Conservation (phyloP, 805 yeast genomes). For the Saccharomycopsis capsularis region DNA sequence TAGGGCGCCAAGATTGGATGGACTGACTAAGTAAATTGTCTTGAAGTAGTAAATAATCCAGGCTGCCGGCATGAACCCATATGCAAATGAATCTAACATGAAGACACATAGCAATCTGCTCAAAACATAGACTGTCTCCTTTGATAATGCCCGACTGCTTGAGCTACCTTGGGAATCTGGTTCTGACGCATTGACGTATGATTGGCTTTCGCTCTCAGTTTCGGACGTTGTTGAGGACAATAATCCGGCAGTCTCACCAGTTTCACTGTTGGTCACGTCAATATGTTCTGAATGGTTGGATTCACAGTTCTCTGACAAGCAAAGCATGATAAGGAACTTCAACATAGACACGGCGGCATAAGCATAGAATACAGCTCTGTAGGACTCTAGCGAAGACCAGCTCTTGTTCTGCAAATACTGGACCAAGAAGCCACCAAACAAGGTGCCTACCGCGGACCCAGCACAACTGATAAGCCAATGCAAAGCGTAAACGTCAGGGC, state of each 20-base stretch:
- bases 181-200: not conserved
- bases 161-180: not conserved
- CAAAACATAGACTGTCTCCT: conserved; percentile 37
- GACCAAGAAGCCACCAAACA: conserved; percentile 53
- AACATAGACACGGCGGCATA: conserved; percentile 49
- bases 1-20: conserved; percentile 56
- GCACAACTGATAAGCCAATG: conserved; percentile 62
- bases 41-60: conserved; percentile 84
- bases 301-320: conserved; percentile 51
- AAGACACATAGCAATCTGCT: conserved; percentile 51
- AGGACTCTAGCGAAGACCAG: conserved; percentile 37
- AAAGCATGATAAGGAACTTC: conserved; percentile 45
- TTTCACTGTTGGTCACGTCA: conserved; percentile 17
- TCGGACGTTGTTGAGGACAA: not conserved
- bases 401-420: conserved; percentile 33
- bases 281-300: conserved; percentile 25
- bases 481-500: conserved; percentile 71
- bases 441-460: conserved; percentile 72
- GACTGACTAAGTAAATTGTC: conserved; percentile 43
- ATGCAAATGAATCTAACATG: conserved; percentile 81
- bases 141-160: conserved; percentile 26
- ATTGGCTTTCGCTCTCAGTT: not conserved
- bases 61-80: conserved; percentile 81
- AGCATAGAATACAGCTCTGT: conserved; percentile 48
- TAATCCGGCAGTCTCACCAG: not conserved